Conservation (phyloP, 805 yeast genomes). For the Kodamaea jinghongensis region DNA sequence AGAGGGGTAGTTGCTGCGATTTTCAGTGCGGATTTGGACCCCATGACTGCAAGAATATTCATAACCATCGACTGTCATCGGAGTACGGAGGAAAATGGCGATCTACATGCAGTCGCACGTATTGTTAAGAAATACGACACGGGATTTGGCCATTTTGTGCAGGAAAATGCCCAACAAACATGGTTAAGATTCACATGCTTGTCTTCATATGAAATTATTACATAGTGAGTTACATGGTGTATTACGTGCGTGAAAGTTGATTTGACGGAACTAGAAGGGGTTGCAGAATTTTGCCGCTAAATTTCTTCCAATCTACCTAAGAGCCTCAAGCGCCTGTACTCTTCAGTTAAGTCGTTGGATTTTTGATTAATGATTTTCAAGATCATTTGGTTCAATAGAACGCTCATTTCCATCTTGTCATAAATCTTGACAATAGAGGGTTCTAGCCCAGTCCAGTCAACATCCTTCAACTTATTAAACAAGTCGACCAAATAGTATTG, state of each 20-base stretch:
- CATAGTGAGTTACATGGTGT: no score
- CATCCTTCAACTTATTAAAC: conserved; percentile 42
- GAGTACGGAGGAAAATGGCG: no score
- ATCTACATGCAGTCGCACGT: no score
- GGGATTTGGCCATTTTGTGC: no score
- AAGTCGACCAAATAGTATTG: conserved; percentile 28
- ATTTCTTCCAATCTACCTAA: background rate
- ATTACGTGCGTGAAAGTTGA: no score
- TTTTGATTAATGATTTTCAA: conserved; percentile 26
- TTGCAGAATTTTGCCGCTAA: background rate
- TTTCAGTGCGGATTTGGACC: no score
- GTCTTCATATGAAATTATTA: conserved; percentile 1
- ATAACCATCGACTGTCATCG: no score
- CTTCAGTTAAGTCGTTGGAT: conserved; percentile 7
- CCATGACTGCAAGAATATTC: no score
- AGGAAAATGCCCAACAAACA: no score
- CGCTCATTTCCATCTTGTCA: conserved; percentile 55
- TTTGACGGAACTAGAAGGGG: no score
- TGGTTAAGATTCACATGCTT: conserved; percentile 2
- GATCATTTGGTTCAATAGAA: conserved; percentile 54
- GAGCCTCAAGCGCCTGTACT: conserved; percentile 6
- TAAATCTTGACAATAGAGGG: conserved; percentile 59
- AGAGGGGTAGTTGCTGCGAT: no score
- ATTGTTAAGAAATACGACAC: no score
- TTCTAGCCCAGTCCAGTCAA: conserved; percentile 65